phyloP scores from a whole-genome alignment of 2,329 filamentous ascomycete genomes.

The Hymenoscyphus scutula region DNA sequence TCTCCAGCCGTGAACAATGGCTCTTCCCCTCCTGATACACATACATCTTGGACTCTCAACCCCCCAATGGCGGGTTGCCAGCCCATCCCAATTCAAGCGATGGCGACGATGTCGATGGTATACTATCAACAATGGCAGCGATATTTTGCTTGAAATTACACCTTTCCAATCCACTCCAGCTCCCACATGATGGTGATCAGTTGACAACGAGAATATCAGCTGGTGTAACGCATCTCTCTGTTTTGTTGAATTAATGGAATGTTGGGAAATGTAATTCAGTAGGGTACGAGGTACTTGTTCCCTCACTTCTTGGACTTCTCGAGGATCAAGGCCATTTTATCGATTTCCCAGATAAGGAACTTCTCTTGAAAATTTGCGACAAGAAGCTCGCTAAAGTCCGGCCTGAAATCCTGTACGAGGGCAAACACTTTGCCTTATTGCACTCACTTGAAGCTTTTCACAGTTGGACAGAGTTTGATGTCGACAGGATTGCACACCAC shows the following conservation, averaged over 20 bases:
- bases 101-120: not conserved
- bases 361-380: not conserved
- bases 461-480: not conserved
- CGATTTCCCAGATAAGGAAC: not conserved
- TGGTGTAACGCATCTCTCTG: not conserved
- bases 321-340: not conserved
- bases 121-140: not conserved
- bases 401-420: slow-evolving; percentile 1
- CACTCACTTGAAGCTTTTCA: slow-evolving; percentile 7
- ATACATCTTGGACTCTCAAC: not conserved
- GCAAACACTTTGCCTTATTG: not conserved
- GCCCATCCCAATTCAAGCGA: not conserved
- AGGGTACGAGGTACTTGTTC: slow-evolving; percentile 6
- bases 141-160: not conserved
- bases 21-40: not conserved
- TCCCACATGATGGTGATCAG: not conserved
- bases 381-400: not conserved
- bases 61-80: not conserved
- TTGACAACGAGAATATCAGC: not conserved
- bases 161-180: not conserved
- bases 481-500: not conserved
- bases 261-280: not conserved
- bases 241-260: not conserved
- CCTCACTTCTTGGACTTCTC: slow-evolving; percentile 1
- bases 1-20: not conserved